Percentiles rank a stretch among this genome's conserved stretches.
Evolutionary conservation across 1,284 basidiomycete genomes (phyloP).

Genomic region (Porogramme epimiltina): DNA sequence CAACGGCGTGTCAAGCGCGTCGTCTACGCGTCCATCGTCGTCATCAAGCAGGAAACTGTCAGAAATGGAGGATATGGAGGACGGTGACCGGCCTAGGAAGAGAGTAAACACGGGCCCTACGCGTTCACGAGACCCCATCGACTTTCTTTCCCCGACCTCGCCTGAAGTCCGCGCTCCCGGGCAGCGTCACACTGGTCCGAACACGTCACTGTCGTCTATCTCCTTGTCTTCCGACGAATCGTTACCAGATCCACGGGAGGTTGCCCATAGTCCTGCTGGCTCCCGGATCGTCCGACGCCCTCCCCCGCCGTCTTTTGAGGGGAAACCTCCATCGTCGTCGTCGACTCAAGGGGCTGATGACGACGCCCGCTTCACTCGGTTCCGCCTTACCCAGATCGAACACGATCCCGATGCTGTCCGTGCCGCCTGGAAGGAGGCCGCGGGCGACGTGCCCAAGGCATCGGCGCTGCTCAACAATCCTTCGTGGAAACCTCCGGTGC

Average conservation of each 20-base stretch:
- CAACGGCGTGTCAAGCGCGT: conserved; percentile 45
- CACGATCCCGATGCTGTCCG: conserved; percentile 47
- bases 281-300: conserved; percentile 57
- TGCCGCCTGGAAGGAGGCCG: conserved; percentile 65
- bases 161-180: conserved; percentile 56
- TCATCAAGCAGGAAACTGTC: conserved; percentile 35
- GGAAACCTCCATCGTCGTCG: conserved; percentile 17
- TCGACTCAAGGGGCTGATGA: conserved; percentile 19
- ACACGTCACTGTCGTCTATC: conserved; percentile 40
- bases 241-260: conserved; percentile 44
- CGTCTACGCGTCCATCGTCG: conserved; percentile 46
- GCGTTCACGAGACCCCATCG: conserved; percentile 37
- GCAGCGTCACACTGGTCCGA: conserved; percentile 45
- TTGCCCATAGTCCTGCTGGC: conserved; percentile 47
- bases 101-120: conserved; percentile 56
- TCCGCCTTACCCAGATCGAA: conserved; percentile 61
- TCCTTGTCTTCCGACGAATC: conserved; percentile 64
- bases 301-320: conserved; percentile 23
- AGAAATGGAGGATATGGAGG: conserved; percentile 40
- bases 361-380: conserved; percentile 48
- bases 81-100: conserved; percentile 70
- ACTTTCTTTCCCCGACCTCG: conserved; percentile 52
- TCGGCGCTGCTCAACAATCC: conserved; percentile 58
- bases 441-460: conserved; percentile 60
- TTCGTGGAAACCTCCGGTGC: conserved; percentile 47